phyloP scores from a whole-genome alignment of 805 yeast species.

The Ogataea zsoltii region DNA sequence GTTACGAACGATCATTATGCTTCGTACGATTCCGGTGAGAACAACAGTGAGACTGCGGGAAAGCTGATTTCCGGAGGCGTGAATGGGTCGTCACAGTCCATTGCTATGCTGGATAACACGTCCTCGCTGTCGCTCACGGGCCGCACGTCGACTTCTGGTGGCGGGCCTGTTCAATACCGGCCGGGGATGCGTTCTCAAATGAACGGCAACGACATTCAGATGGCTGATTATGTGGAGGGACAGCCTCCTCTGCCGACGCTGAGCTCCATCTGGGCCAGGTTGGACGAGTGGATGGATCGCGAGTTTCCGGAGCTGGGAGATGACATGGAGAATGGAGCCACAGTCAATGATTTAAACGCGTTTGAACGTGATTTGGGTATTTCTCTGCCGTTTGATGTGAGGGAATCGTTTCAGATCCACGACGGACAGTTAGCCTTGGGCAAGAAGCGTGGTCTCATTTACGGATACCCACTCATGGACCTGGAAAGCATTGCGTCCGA shows the following conservation, averaged over 20 bases:
- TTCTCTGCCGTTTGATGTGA: conserved; percentile 75
- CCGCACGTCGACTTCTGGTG: conserved; percentile 30
- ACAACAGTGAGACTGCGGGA: conserved; percentile 23
- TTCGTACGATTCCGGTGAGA: conserved; percentile 41
- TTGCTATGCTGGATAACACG: conserved; percentile 32
- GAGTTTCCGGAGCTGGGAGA: conserved; percentile 81
- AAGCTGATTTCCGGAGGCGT: conserved; percentile 9
- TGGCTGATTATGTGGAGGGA: conserved; percentile 43
- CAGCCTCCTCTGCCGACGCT: conserved; percentile 64
- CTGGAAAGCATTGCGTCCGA: conserved; percentile 78
- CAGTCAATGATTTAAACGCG: conserved; percentile 74
- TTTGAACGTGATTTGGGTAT: conserved; percentile 81
- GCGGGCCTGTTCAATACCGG: conserved; percentile 42
- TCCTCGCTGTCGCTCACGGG: conserved; percentile 42
- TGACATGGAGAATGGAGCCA: conserved; percentile 76
- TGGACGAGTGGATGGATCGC: conserved; percentile 77
- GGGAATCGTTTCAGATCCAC: conserved; percentile 76
- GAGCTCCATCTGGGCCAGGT: conserved; percentile 82
- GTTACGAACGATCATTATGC: conserved; percentile 64
- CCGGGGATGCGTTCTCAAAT: conserved; percentile 40
- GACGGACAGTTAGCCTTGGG: conserved; percentile 90
- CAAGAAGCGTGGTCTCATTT: conserved; percentile 73
- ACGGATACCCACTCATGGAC: conserved; percentile 77
- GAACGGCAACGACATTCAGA: conserved; percentile 58
- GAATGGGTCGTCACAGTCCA: conserved; percentile 29